These are phyloP conservation scores for Myochromella boudieri DNA, from an alignment of 768 basidiomycete species.

Conservation along the genomic window DNA sequence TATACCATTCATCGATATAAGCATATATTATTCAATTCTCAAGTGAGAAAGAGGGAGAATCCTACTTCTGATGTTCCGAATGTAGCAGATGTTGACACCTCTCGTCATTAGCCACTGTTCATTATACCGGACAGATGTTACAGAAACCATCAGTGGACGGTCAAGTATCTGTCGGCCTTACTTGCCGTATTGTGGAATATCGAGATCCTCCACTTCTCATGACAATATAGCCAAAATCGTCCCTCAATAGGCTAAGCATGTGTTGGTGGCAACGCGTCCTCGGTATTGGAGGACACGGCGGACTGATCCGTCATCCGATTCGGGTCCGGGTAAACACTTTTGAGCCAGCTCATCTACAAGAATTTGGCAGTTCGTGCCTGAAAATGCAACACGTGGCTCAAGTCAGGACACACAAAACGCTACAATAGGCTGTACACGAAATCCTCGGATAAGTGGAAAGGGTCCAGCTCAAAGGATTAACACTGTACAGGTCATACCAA, in stretches of 20 bases:
- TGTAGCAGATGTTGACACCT: not conserved
- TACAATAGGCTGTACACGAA: too few species aligned
- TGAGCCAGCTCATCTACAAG: conserved; percentile 2
- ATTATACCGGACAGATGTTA: too few species aligned
- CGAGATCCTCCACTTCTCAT: not conserved
- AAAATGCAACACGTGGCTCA: too few species aligned
- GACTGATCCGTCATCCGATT: conserved; percentile 7
- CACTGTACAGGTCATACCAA: too few species aligned
- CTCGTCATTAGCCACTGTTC: too few species aligned
- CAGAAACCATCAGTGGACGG: conserved; percentile 12
- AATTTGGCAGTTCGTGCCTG: not conserved
- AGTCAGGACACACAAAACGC: too few species aligned
- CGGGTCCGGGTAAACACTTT: not conserved
- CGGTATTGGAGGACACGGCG: conserved; percentile 6
- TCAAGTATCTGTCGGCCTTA: not conserved
- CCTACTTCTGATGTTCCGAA: too few species aligned
- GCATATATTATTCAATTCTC: too few species aligned
- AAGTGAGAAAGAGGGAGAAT: too few species aligned
- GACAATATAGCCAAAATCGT: conserved; percentile 8
- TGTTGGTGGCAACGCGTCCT: conserved; percentile 4
- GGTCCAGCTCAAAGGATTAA: too few species aligned
- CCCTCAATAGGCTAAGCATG: conserved; percentile 2
- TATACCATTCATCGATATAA: too few species aligned
- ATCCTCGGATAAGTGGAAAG: too few species aligned
- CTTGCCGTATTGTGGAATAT: conserved; percentile 1